Conservation (phyloP, 192 early-diverging fungal species). For the Nowakowskiella sp. region DNA sequence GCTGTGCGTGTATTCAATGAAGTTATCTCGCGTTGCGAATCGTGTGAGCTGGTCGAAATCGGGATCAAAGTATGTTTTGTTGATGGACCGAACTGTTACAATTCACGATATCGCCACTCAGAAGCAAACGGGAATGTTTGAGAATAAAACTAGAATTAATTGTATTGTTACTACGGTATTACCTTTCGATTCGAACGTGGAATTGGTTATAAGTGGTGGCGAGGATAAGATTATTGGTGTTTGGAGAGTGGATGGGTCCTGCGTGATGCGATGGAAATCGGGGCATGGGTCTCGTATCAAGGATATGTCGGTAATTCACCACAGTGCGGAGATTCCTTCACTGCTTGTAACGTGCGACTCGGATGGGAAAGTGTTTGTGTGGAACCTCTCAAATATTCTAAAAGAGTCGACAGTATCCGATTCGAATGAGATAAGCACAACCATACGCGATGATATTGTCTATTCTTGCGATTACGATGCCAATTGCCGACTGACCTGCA, state of each 20-base stretch:
- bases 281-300: slow-evolving; percentile 36
- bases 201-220: slow-evolving; percentile 25
- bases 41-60: slow-evolving; percentile 28
- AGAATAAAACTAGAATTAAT: slow-evolving; percentile 17
- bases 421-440: slow-evolving; percentile 12
- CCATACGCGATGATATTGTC: too few relatives aligned
- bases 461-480: slow-evolving; percentile 26
- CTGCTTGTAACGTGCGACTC: slow-evolving; percentile 35
- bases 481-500: slow-evolving; percentile 37
- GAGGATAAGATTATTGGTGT: slow-evolving; percentile 30
- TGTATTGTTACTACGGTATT: slow-evolving; percentile 13
- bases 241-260: slow-evolving; percentile 7
- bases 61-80: slow-evolving; percentile 27
- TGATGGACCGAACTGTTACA: slow-evolving; percentile 25
- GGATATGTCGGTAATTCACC: slow-evolving; percentile 19
- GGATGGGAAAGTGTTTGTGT: slow-evolving; percentile 36
- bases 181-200: background rate
- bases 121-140: slow-evolving; percentile 12
- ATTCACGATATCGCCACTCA: slow-evolving; percentile 18
- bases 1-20: slow-evolving; percentile 31
- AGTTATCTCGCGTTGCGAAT: slow-evolving; percentile 18
- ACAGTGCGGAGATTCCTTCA: slow-evolving; percentile 5
- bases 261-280: slow-evolving; percentile 13
- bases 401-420: background rate
- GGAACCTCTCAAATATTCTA: slow-evolving; percentile 29